A percentile compares a stretch with the other conserved stretches of the same genome.
Conservation (phyloP, 75 land plant genomes). For the Chamaecyparis obtusa region DNA sequence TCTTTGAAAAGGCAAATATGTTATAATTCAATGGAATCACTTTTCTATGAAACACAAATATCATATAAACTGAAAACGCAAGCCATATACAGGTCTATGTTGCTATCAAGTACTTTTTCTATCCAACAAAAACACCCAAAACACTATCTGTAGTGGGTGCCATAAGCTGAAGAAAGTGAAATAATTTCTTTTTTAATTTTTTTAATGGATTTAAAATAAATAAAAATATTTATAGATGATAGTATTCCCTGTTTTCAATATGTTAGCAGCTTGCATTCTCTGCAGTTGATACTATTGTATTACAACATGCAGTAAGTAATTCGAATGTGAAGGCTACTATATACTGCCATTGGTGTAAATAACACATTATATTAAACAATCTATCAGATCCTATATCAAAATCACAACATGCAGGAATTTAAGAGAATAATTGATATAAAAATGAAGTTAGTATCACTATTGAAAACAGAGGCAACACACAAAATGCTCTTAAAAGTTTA, state of each 20-base stretch:
- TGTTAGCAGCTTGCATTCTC: neutral
- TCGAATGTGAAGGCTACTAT: neutral
- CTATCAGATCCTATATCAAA: neutral
- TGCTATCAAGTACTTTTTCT: neutral
- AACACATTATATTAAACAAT: neutral
- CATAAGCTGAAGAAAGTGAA: neutral
- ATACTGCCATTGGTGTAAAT: neutral
- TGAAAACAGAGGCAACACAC: neutral
- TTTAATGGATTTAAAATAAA: no score
- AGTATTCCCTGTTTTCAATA: neutral
- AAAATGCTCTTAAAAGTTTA: conserved; percentile 64
- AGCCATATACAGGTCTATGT: neutral
- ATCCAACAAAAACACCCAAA: neutral
- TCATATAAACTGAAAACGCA: neutral
- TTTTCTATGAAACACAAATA: neutral
- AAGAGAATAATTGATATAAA: neutral
- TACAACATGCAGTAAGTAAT: neutral
- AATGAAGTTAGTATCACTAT: neutral
- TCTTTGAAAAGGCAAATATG: neutral
- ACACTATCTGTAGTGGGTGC: neutral
- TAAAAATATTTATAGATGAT: neutral
- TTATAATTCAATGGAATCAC: no score
- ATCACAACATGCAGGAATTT: neutral
- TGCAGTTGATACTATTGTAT: neutral
- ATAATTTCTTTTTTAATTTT: neutral